Base-by-base conservation (phyloP, 1,139 yeast species). In the Hyphopichia fennica region DNA sequence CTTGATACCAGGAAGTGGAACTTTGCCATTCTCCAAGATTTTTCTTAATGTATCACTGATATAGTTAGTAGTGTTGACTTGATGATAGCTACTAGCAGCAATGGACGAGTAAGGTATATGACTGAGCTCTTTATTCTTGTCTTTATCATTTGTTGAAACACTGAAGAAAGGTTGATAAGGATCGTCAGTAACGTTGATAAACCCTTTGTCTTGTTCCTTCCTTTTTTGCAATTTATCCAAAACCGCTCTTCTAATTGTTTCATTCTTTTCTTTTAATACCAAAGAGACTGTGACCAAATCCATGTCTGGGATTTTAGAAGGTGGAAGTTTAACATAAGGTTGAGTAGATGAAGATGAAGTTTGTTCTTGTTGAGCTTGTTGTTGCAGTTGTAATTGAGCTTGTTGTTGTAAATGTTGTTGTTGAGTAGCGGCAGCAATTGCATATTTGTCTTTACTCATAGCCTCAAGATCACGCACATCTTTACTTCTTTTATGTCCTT, bases 231-330 rank as follows among this genome's bases (percentile, higher is more conserved):
- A 73, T 60, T 88, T 87, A 52, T 88, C 96, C 51, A 83, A 79
- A 39, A 93, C 96, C 11, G 89, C 95, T 43, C 83, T 78, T 50
- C 82, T 82, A 49, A 91, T 84, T 15, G 90, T 85, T 43, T 77
- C 82, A 50, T 89, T 86, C 65, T 90, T 89, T 48, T 84, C 95
- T 42, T 79, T 74, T 45, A 87, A 68, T 19, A 89, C 83, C 41
- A 81, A 77, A 40, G 88, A 88, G 19, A 91, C 91, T 5, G 96
- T 87, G 31, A 87, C 83, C 51, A 91, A 73, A 41, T 89, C 96
- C 78, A 91, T 78, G 63, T 91, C 97, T 11, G 98, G 97, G 52
- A 91, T 87, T 66, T 90, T 88, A 2, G 96, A 86, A 23, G 95
- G 86, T 10, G 96, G 95, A 35, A 89, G 67, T 51, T 87, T 86